Base-by-base conservation (phyloP, 2,329 filamentous ascomycete species). In the Rachicladosporium sp. region DNA sequence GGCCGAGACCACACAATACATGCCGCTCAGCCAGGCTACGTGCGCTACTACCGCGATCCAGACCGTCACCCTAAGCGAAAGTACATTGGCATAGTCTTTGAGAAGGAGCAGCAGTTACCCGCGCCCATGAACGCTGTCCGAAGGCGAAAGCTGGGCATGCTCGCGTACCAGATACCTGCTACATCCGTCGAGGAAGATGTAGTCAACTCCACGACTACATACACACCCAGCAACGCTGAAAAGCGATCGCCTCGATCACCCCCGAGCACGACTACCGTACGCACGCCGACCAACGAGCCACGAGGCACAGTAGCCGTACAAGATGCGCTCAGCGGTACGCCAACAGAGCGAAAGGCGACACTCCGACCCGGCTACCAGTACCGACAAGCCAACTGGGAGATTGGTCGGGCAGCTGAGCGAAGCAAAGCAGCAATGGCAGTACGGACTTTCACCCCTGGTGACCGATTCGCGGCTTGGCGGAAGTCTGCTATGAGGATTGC, bases 1-100 rank as follows among this genome's bases (percentile, higher is more conserved):
- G 91, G 91, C 37, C 82, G 91, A 45, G 88, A 98, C 62, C 91
- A 96, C 69, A 96, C 89, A 37, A 93, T 98, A 59, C 93, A 84
- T 63, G 79, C 91, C 38, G 80, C 78, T 43, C 76, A 82, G 41
- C 72, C 81, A 3, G 91, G 91, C 47, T 98, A 93, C 63, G 91
- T 98, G 44, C 87, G 91, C 53, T 98, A 94, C 74, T 98, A 98
- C 71, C 78, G 81, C 57, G 89, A 98, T 58, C 87, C 88, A 0
- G 63, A 72, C 27, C 73, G 70, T 43, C 86, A 96, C 62, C 83
- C 88, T 1, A 82, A 86, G 50, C 76, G 88, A 44, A 85, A 93
- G 61, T 98, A 88, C 69, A 98, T 98, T 55, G 91, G 91, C 45
- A 82, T 98, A 12, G 82, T 83, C 29, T 88, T 94, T 61, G 74